Conservation (phyloP, 2,329 filamentous ascomycete genomes). For the Neofusicoccum umdonicola region DNA sequence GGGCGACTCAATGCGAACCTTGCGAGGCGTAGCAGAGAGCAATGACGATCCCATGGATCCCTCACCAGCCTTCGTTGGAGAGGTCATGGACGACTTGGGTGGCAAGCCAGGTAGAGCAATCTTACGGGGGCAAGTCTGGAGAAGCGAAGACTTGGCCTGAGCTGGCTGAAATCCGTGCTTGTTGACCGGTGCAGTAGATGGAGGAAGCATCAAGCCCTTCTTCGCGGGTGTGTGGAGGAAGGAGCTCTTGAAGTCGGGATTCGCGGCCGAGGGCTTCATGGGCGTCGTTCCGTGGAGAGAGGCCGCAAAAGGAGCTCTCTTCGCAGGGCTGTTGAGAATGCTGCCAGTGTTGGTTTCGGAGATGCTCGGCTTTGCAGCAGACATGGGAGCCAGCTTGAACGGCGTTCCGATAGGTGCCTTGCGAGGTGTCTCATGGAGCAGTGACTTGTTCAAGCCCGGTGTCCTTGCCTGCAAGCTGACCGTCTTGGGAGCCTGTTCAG, state of each 20-base stretch:
- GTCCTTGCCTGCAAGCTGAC: conserved; percentile 10
- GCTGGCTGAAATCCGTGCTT: neutral
- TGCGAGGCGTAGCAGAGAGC: conserved; percentile 13
- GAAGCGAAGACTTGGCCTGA: conserved; percentile 9
- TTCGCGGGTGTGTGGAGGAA: conserved; percentile 16
- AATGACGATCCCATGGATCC: conserved; percentile 10
- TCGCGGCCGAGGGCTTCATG: conserved; percentile 3
- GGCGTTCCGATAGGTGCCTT: conserved; percentile 15
- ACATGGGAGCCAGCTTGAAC: conserved; percentile 16
- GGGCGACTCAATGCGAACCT: conserved; percentile 13
- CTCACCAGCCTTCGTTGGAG: neutral
- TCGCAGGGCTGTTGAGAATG: conserved; percentile 13
- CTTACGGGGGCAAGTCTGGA: conserved; percentile 18
- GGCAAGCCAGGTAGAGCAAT: conserved; percentile 6
- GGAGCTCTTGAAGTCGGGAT: neutral
- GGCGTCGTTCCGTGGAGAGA: conserved; percentile 3
- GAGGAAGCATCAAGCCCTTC: conserved; percentile 18
- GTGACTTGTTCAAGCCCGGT: conserved; percentile 9
- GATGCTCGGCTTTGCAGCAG: conserved; percentile 3
- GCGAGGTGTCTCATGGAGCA: conserved; percentile 17
- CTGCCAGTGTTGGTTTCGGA: neutral
- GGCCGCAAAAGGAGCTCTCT: neutral
- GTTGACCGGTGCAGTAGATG: conserved; percentile 15
- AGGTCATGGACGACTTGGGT: neutral
- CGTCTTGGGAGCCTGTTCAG: neutral